Percentiles rank a stretch among this genome's conserved stretches.
phyloP scores from a whole-genome alignment of 768 basidiomycete genomes.

The Leccinum obscurum region DNA sequence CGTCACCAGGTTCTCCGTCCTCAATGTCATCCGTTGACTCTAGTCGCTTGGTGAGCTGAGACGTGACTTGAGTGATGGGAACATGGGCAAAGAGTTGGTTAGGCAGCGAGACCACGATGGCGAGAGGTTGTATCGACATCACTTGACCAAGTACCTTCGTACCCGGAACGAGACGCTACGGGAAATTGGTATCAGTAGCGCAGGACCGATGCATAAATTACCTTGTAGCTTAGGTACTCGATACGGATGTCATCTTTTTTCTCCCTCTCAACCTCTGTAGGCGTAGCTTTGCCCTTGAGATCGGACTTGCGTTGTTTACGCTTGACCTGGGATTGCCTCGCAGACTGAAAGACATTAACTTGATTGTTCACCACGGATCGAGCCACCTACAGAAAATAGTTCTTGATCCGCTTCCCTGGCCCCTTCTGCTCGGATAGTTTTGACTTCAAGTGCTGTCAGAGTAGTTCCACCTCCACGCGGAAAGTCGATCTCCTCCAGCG shows the following conservation, averaged over 20 bases:
- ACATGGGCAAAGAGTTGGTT: slow-evolving; percentile 93
- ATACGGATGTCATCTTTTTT: slow-evolving; percentile 61
- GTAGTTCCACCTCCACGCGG: slow-evolving; percentile 92
- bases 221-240: slow-evolving; percentile 94
- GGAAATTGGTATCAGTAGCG: slow-evolving; percentile 7
- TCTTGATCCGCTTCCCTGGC: slow-evolving; percentile 82
- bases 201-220: slow-evolving; percentile 28
- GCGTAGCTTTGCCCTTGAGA: slow-evolving; percentile 28
- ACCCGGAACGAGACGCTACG: slow-evolving; percentile 73
- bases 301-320: slow-evolving; percentile 53
- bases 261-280: slow-evolving; percentile 28
- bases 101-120: slow-evolving; percentile 91
- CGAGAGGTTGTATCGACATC: slow-evolving; percentile 81
- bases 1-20: slow-evolving; percentile 45
- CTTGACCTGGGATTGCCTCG: slow-evolving; percentile 39
- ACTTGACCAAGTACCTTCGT: slow-evolving; percentile 91
- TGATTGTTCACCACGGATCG: background rate
- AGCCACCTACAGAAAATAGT: slow-evolving; percentile 58
- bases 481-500: slow-evolving; percentile 82
- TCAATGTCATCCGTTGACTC: slow-evolving; percentile 59
- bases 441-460: slow-evolving; percentile 87
- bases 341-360: slow-evolving; percentile 38
- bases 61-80: slow-evolving; percentile 89
- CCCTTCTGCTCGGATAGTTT: slow-evolving; percentile 81
- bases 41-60: slow-evolving; percentile 70